phyloP scores from a whole-genome alignment of 768 basidiomycete species.

The Termitomyces heimii region DNA sequence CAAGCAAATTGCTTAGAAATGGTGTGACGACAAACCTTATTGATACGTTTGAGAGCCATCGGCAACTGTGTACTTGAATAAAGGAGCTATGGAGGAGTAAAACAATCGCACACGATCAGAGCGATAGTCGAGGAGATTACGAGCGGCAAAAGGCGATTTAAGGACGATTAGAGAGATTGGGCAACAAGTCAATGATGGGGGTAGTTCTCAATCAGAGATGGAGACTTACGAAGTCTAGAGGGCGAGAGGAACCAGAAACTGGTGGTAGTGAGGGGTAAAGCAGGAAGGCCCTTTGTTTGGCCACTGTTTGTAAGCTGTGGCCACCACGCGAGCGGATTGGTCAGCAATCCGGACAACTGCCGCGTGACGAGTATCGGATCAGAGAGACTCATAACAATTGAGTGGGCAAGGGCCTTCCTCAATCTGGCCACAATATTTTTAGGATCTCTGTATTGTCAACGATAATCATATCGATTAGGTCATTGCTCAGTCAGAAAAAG shows the following conservation, averaged over 20 bases:
- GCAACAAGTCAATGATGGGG: slow-evolving; percentile 13
- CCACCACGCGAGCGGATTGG: slow-evolving; percentile 28
- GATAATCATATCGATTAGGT: neutral
- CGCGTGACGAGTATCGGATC: slow-evolving; percentile 10
- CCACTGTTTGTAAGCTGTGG: slow-evolving; percentile 36
- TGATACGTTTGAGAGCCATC: slow-evolving; percentile 99
- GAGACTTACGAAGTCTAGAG: slow-evolving; percentile 28
- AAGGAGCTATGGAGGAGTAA: slow-evolving; percentile 24
- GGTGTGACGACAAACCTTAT: slow-evolving; percentile 62
- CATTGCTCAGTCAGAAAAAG: neutral
- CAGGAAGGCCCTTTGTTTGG: slow-evolving; percentile 33
- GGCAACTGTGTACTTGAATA: slow-evolving; percentile 20
- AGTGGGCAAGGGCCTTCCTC: neutral
- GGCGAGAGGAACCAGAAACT: slow-evolving; percentile 22
- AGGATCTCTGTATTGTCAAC: neutral
- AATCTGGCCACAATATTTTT: neutral
- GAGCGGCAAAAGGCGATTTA: slow-evolving; percentile 24
- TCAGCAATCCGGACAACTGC: slow-evolving; percentile 25
- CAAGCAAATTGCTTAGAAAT: slow-evolving; percentile 6
- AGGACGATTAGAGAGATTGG: slow-evolving; percentile 21
- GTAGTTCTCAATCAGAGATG: slow-evolving; percentile 1
- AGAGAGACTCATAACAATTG: neutral
- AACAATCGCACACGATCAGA: slow-evolving; percentile 40
- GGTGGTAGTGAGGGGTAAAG: slow-evolving; percentile 50
- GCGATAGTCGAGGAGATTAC: slow-evolving; percentile 19